These are phyloP conservation scores for Solanum chilense DNA, from an alignment of 257 asterid species.

Conservation along the genomic window DNA sequence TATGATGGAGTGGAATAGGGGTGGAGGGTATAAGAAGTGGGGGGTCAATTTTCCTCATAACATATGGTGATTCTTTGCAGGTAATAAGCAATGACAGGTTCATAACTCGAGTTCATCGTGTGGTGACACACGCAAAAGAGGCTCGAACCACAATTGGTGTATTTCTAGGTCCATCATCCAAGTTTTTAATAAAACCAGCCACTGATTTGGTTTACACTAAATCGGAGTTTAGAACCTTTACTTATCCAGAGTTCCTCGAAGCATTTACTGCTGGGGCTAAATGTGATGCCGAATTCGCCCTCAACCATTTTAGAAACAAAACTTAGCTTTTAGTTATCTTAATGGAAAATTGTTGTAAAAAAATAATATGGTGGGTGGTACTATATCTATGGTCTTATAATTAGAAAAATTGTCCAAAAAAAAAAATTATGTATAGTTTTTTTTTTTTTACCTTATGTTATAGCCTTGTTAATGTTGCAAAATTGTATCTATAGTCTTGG, in stretches of 20 bases:
- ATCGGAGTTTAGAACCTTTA: not conserved
- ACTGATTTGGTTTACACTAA: not conserved
- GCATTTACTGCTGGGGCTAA: not conserved
- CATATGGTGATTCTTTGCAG: not conserved
- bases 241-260: not conserved
- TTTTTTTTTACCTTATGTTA: not conserved
- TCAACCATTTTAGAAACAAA: not conserved
- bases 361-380: not conserved
- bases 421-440: not conserved
- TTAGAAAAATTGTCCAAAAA: not conserved
- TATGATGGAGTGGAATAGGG: too few species aligned
- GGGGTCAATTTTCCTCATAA: not conserved
- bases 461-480: not conserved
- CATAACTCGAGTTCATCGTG: constrained; percentile 44
- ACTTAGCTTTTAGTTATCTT: not conserved
- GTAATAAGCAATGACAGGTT: constrained; percentile 53
- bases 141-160: not conserved
- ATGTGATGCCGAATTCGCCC: not conserved
- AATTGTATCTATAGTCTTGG: not conserved
- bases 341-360: not conserved
- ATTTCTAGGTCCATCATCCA: not conserved
- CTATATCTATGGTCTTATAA: not conserved
- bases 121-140: constrained; percentile 30
- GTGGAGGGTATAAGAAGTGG: too few species aligned
- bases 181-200: not conserved